These are phyloP conservation scores for Colletotrichum musae DNA, from an alignment of 2,329 filamentous ascomycete species.

Conservation along the genomic window DNA sequence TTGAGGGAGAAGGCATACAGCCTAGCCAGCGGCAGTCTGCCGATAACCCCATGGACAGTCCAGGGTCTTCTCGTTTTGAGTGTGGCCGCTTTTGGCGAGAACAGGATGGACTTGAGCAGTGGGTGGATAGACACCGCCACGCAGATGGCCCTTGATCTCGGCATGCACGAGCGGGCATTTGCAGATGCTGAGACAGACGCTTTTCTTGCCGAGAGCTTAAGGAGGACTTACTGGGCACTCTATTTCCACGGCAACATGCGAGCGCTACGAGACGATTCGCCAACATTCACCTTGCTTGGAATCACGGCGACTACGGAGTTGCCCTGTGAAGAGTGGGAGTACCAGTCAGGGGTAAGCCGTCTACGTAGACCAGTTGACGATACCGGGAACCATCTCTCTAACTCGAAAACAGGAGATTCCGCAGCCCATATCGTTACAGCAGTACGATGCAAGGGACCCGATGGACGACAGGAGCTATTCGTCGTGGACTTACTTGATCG, in stretches of 20 bases:
- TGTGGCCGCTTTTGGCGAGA: slow-evolving; percentile 49
- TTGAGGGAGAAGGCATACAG: slow-evolving; percentile 50
- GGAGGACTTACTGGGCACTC: slow-evolving; percentile 58
- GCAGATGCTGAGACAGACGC: slow-evolving; percentile 50
- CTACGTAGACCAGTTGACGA: too few relatives aligned
- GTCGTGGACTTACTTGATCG: slow-evolving; percentile 56
- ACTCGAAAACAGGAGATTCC: slow-evolving; percentile 50
- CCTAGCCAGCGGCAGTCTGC: slow-evolving; percentile 50
- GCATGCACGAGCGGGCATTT: slow-evolving; percentile 51
- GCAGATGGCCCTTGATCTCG: slow-evolving; percentile 50
- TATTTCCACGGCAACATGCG: slow-evolving; percentile 49
- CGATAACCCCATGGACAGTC: slow-evolving; percentile 51
- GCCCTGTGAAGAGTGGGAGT: slow-evolving; percentile 58
- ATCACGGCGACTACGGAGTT: slow-evolving; percentile 52
- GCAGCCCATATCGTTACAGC: slow-evolving; percentile 48
- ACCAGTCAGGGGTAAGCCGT: slow-evolving; percentile 54
- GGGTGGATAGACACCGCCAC: slow-evolving; percentile 49
- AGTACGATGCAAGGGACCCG: slow-evolving; percentile 54
- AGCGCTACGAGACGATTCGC: slow-evolving; percentile 42
- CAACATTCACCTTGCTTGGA: slow-evolving; percentile 47
- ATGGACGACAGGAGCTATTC: slow-evolving; percentile 54
- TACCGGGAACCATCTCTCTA: neutral
- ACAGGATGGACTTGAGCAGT: slow-evolving; percentile 46
- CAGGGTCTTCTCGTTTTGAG: slow-evolving; percentile 51
- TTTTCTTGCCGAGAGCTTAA: slow-evolving; percentile 56